Conservation (phyloP, 441 rosid genomes). For the Croton setiger region DNA sequence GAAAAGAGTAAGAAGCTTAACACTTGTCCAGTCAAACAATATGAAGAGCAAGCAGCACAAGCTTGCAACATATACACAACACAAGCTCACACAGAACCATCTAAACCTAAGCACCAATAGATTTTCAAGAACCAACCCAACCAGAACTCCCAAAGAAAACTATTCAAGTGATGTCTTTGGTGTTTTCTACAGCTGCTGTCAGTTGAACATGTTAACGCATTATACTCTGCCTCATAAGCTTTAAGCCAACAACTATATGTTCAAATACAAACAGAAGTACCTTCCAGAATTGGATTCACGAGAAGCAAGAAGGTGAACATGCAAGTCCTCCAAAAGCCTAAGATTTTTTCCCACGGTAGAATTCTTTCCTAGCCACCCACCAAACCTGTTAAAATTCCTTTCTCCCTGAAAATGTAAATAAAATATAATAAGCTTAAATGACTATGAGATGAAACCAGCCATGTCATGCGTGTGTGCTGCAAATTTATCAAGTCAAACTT, state of each 20-base stretch:
- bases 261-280: slow-evolving; percentile 34
- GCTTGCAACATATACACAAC: not conserved
- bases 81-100: not conserved
- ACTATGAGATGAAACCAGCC: not conserved
- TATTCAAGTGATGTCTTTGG: not conserved
- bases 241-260: not conserved
- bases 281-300: slow-evolving; percentile 78
- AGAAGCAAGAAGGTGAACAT: slow-evolving; percentile 93
- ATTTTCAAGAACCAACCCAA: not conserved
- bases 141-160: not conserved
- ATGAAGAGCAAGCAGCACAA: not conserved
- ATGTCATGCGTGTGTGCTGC: not conserved
- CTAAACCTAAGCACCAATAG: not conserved
- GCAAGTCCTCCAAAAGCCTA: slow-evolving; percentile 92
- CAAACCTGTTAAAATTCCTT: slow-evolving; percentile 87
- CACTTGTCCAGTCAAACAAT: no score
- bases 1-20: not conserved
- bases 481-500: not conserved
- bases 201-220: not conserved
- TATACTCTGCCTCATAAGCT: not conserved
- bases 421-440: slow-evolving; percentile 7
- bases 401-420: slow-evolving; percentile 63
- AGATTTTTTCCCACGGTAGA: slow-evolving; percentile 81
- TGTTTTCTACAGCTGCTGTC: not conserved
- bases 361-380: slow-evolving; percentile 98